Base-by-base conservation (phyloP, 2,329 filamentous ascomycete species). In the Pseudogymnoascus sp. region DNA sequence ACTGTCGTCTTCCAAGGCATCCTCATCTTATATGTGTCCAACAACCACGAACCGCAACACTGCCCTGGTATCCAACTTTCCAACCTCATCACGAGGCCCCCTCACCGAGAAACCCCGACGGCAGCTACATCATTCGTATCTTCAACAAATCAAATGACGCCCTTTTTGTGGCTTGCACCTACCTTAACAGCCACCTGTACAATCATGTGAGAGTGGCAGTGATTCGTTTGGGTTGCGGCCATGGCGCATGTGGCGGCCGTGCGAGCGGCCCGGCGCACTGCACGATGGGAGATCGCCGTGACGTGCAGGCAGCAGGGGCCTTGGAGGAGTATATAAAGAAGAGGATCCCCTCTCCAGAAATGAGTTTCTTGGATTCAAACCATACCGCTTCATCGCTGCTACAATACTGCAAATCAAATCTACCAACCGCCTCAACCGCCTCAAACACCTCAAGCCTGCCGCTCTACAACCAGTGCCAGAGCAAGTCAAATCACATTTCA, bases 151-250 rank as follows among this genome's bases (percentile, higher is more conserved):
- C 28, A 56, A n/a, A 33, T 6, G 50, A 56, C 50, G 6, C 7
- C n/a, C 10, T 19, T 56, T 56, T 56, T 33, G 50, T 56, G 50
- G 50, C n/a, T 56, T 56, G 50, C 26, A 56, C 11, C 28, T n/a
- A 16, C n/a, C 28, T 16, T n/a, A 8, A 1, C 28, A 19, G 19
- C n/a, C 50, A 11, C 4, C 2, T 19, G 10, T 33, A 6, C n/a
- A 56, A 56, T 56, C 28, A 56, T 56, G 50, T 56, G 50, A 56
- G 50, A 33, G 50, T 33, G 50, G 50, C 26, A 56, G 50, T 56
- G 50, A 56, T 56, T 56, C 28, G 50, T 56, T 33, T 14, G 16
- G 50, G 50, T 33, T 22, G 26, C n/a, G 28, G 43, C 28, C 50
- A 33, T 56, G 28, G 50, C 50, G 50, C 50, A 56, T 56, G 50